These are phyloP conservation scores for Rhodotorula kratochvilovae DNA, from an alignment of 768 basidiomycete genomes.

Conservation along the genomic window DNA sequence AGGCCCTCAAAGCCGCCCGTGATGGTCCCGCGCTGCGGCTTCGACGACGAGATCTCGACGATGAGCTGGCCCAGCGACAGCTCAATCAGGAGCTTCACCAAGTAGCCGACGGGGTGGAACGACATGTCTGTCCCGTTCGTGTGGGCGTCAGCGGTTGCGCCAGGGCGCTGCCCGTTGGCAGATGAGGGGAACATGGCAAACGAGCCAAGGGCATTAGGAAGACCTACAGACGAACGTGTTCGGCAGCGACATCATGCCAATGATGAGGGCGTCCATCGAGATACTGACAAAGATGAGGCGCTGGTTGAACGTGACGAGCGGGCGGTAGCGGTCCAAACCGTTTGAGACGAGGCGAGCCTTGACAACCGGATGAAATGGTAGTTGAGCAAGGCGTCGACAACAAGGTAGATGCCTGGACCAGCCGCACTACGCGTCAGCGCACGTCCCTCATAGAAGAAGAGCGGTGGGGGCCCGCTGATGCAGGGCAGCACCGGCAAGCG, in stretches of 20 bases:
- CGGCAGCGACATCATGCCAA: not conserved
- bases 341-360: slow-evolving; percentile 9
- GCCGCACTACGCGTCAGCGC: too few relatives aligned
- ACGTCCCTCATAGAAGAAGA: too few relatives aligned
- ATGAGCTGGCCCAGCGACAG: slow-evolving; percentile 19
- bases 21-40: not conserved
- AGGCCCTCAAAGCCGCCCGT: slow-evolving; percentile 3
- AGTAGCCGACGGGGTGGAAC: slow-evolving; percentile 1
- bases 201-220: not conserved
- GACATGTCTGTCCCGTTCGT: not conserved
- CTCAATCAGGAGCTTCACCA: slow-evolving; percentile 21
- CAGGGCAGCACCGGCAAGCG: not conserved
- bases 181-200: not conserved
- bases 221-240: not conserved
- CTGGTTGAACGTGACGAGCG: slow-evolving; percentile 11
- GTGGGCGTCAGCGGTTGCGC: not conserved
- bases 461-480: too few relatives aligned
- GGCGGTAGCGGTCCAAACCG: slow-evolving; percentile 21
- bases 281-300: slow-evolving; percentile 11
- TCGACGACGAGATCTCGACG: slow-evolving; percentile 20
- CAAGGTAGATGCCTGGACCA: slow-evolving; percentile 17
- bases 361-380: slow-evolving; percentile 9
- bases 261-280: slow-evolving; percentile 6
- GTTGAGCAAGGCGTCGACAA: slow-evolving; percentile 19
- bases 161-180: too few relatives aligned